Conservation (phyloP, 805 yeast species). For the Aciculoconidium aculeatum region DNA sequence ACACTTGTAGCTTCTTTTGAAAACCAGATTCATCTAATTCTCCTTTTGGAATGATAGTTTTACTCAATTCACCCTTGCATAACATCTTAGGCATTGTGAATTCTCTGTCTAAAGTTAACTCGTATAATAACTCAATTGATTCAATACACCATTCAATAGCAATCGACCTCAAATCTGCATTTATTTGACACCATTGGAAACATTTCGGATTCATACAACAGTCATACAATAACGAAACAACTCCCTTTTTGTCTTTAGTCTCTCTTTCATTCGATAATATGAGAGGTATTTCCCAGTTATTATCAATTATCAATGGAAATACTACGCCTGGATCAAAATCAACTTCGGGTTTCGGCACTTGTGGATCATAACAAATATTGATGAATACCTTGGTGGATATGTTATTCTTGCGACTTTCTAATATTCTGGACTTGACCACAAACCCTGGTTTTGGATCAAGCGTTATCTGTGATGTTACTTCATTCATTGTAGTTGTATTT, state of each 20-base stretch:
- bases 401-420: conserved; percentile 24
- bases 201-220: conserved; percentile 69
- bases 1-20: conserved; percentile 27
- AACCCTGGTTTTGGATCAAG: conserved; percentile 60
- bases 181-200: conserved; percentile 54
- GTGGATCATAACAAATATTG: conserved; percentile 63
- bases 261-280: conserved; percentile 54
- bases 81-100: conserved; percentile 65
- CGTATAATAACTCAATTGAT: conserved; percentile 55
- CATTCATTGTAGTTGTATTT: too few relatives aligned
- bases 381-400: conserved; percentile 63
- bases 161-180: conserved; percentile 55
- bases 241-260: conserved; percentile 67
- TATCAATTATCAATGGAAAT: conserved; percentile 58
- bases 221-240: conserved; percentile 60
- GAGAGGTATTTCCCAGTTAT: conserved; percentile 84
- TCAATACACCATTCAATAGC: conserved; percentile 82
- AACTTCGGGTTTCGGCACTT: conserved; percentile 56
- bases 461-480: conserved; percentile 13
- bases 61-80: conserved; percentile 56
- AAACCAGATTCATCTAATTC: conserved; percentile 38
- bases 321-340: conserved; percentile 53
- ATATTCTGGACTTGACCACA: conserved; percentile 61
- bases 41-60: conserved; percentile 37
- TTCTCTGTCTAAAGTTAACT: conserved; percentile 53